Conservation (phyloP, 164 flowering plant species). For the Magnolia changhungtana region DNA sequence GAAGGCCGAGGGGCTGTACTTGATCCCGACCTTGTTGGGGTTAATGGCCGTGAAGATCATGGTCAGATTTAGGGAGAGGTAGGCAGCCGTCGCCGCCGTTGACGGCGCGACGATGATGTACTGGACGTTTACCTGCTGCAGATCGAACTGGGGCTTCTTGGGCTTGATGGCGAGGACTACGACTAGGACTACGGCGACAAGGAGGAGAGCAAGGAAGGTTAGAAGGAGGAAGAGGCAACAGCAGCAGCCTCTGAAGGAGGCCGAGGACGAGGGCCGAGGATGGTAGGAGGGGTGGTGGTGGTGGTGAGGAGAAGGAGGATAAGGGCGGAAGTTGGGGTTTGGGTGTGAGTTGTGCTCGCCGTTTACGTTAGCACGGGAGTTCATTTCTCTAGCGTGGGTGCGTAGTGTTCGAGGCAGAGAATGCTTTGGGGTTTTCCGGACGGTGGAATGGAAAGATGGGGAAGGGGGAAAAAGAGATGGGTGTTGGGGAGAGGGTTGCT, state of each 20-base stretch:
- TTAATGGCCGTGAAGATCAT: conserved; percentile 84
- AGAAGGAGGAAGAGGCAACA: conserved; percentile 93
- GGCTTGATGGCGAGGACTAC: conserved; percentile 85
- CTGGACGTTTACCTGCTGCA: conserved; percentile 84
- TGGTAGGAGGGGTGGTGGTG: conserved; percentile 21
- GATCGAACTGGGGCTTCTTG: conserved; percentile 86
- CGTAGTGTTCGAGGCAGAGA: neutral
- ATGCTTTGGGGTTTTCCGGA: neutral
- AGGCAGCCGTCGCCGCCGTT: conserved; percentile 26
- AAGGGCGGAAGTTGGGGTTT: neutral
- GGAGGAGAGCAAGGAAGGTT: conserved; percentile 68
- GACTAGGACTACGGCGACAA: conserved; percentile 65
- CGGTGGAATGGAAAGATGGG: neutral
- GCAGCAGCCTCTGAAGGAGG: conserved; percentile 87
- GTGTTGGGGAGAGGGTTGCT: neutral
- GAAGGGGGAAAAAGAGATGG: neutral
- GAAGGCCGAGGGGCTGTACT: conserved; percentile 79
- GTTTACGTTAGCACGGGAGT: conserved; percentile 20
- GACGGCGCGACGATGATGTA: conserved; percentile 65
- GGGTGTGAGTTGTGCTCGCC: conserved; percentile 13
- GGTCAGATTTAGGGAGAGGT: conserved; percentile 55
- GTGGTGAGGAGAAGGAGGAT: neutral
- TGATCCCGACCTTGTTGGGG: conserved; percentile 91
- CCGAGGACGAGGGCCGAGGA: conserved; percentile 40
- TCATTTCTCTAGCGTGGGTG: conserved; percentile 9